Percentiles rank a stretch among this genome's conserved stretches.
Evolutionary conservation across 768 basidiomycete genomes (phyloP).

Genomic region (Guyanaporus albipodus): DNA sequence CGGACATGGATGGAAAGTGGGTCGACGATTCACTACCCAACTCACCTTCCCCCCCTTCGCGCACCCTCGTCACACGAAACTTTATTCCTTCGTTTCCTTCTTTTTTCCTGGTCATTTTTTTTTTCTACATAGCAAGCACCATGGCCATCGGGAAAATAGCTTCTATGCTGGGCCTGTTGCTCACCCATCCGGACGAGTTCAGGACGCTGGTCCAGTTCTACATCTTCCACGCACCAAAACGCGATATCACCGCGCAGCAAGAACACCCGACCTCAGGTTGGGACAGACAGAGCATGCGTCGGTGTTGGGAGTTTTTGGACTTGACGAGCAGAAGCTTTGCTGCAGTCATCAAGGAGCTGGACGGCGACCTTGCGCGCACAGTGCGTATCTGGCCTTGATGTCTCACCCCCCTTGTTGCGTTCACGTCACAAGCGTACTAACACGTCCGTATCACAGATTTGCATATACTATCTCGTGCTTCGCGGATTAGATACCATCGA

Average conservation of each 20-base stretch:
- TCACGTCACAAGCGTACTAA: neutral
- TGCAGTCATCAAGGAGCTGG: constrained; percentile 92
- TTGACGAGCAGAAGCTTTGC: constrained; percentile 85
- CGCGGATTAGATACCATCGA: constrained; percentile 96
- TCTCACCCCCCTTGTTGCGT: neutral
- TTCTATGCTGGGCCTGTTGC: constrained; percentile 57
- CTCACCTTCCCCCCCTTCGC: too few relatives aligned
- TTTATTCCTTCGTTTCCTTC: neutral
- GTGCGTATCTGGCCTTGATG: constrained; percentile 46
- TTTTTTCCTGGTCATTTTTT: too few relatives aligned
- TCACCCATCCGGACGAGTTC: constrained; percentile 83
- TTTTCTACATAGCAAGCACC: neutral
- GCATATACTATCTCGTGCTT: constrained; percentile 91
- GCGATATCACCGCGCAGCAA: constrained; percentile 72
- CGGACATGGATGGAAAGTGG: constrained; percentile 14
- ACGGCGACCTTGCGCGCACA: constrained; percentile 89
- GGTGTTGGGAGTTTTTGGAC: constrained; percentile 90
- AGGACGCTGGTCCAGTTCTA: constrained; percentile 79
- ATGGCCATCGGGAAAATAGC: constrained; percentile 51
- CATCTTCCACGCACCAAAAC: constrained; percentile 74
- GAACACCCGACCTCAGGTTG: constrained; percentile 83
- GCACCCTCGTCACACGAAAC: too few relatives aligned
- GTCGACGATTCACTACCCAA: constrained; percentile 9
- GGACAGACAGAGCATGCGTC: constrained; percentile 81
- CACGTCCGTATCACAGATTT: constrained; percentile 54